A percentile compares a stretch with the other conserved stretches of the same genome.
These are phyloP conservation scores for Globisporangium heterothallicum DNA, from an alignment of 352 stramenopile genomes.

Conservation along the genomic window DNA sequence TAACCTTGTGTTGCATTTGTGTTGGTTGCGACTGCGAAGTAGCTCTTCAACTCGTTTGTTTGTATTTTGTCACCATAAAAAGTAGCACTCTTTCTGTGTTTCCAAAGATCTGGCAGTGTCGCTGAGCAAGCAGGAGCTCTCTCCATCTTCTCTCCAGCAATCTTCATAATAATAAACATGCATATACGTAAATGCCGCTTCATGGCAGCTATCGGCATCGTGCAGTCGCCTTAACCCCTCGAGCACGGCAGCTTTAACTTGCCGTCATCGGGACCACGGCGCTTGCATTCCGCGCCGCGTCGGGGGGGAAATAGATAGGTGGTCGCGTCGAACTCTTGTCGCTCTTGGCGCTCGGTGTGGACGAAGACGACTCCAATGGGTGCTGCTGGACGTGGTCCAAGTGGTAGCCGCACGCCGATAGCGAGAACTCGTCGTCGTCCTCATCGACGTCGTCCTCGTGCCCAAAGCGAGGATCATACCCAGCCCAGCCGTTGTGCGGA, in stretches of 20 bases:
- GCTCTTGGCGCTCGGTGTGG: neutral
- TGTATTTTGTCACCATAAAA: too few relatives aligned
- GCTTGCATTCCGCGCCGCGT: constrained; percentile 8
- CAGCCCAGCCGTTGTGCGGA: constrained; percentile 9
- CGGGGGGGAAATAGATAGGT: constrained; percentile 10
- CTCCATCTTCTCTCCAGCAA: neutral
- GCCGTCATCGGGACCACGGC: constrained; percentile 12
- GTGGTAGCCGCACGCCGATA: constrained; percentile 12
- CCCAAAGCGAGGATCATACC: constrained; percentile 2
- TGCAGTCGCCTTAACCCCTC: too few relatives aligned
- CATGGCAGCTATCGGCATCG: too few relatives aligned
- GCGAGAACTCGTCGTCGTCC: constrained; percentile 3
- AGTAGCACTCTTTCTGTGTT: too few relatives aligned
- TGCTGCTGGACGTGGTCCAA: constrained; percentile 4
- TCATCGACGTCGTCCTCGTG: constrained; percentile 9
- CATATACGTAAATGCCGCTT: constrained; percentile 8
- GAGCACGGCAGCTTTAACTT: constrained; percentile 2
- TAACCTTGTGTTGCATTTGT: too few relatives aligned
- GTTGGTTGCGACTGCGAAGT: too few relatives aligned
- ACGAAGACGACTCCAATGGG: neutral
- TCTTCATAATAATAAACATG: constrained; percentile 5
- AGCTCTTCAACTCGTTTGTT: neutral
- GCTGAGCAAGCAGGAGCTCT: neutral
- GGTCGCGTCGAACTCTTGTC: neutral
- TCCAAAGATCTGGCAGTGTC: neutral